Conservation (phyloP, 2,329 filamentous ascomycete genomes). For the Exserohilum turcica region DNA sequence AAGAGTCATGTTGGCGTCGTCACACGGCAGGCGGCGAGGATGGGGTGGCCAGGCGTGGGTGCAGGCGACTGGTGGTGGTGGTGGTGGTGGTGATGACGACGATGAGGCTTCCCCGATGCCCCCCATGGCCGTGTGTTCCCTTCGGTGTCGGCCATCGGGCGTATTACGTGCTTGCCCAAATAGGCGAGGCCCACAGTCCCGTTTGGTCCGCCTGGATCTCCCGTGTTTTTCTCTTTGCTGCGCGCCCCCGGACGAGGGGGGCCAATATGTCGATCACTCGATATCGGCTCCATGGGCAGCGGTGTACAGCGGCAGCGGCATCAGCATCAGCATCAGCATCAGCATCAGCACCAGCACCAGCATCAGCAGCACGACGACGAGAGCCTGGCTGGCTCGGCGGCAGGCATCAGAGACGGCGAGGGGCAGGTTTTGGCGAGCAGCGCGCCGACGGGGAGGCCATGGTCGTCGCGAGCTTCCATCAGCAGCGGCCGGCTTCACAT, state of each 20-base stretch:
- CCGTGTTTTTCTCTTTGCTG: neutral
- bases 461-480: slow-evolving; percentile 6
- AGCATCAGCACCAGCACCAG: too few species aligned
- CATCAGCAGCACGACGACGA: too few species aligned
- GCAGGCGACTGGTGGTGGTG: too few species aligned
- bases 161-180: slow-evolving; percentile 5
- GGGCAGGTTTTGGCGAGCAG: slow-evolving; percentile 6
- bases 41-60: neutral
- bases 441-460: neutral
- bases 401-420: neutral
- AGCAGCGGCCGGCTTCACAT: neutral
- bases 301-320: neutral
- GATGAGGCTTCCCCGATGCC: slow-evolving; percentile 5
- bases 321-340: too few species aligned
- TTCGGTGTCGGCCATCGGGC: slow-evolving; percentile 10
- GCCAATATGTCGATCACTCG: slow-evolving; percentile 2
- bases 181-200: neutral
- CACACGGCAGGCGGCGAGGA: slow-evolving; percentile 11
- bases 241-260: slow-evolving; percentile 2
- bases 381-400: neutral
- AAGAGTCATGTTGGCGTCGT: slow-evolving; percentile 4
- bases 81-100: too few species aligned
- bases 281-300: neutral
- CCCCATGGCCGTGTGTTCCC: slow-evolving; percentile 3
- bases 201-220: neutral